Percentiles rank a stretch among this genome's conserved stretches.
Conservation (phyloP, 768 basidiomycete genomes). For the Suillus brevipes region DNA sequence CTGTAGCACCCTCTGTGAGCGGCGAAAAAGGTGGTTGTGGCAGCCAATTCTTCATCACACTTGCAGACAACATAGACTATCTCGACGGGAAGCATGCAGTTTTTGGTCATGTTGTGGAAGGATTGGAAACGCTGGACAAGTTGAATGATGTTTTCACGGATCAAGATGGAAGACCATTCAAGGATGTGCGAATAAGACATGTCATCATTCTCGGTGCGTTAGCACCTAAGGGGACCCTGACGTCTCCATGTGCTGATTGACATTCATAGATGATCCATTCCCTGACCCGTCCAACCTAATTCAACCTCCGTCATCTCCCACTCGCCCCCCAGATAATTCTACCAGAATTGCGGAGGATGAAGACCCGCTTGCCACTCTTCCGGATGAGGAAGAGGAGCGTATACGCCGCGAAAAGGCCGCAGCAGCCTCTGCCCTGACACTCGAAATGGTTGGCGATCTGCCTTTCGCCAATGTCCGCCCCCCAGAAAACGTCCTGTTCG, state of each 20-base stretch:
- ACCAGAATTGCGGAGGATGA: conserved; percentile 95
- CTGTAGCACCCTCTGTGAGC: conserved; percentile 80
- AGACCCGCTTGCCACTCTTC: conserved; percentile 77
- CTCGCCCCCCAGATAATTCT: conserved; percentile 78
- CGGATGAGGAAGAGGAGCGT: conserved; percentile 84
- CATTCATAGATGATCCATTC: conserved; percentile 83
- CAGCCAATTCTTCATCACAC: conserved; percentile 95
- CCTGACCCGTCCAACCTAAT: conserved; percentile 80
- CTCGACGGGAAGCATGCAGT: conserved; percentile 93
- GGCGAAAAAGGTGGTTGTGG: conserved; percentile 79
- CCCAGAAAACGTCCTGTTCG: conserved; percentile 97
- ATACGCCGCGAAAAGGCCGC: conserved; percentile 86
- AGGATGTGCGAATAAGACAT: conserved; percentile 93
- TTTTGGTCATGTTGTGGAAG: conserved; percentile 95
- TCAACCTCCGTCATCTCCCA: conserved; percentile 74
- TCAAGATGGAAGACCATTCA: conserved; percentile 85
- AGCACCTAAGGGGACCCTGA: conserved; percentile 4
- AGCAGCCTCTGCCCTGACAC: conserved; percentile 87
- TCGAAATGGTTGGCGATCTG: conserved; percentile 99
- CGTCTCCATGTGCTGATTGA: conserved; percentile 1
- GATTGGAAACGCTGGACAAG: conserved; percentile 87
- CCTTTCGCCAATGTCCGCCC: conserved; percentile 98
- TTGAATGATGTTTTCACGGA: conserved; percentile 91
- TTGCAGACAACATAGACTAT: conserved; percentile 89
- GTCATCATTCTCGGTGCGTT: conserved; percentile 87